Evolutionary conservation across 352 stramenopile species (phyloP).

Genomic region (Phytophthora constricta): DNA sequence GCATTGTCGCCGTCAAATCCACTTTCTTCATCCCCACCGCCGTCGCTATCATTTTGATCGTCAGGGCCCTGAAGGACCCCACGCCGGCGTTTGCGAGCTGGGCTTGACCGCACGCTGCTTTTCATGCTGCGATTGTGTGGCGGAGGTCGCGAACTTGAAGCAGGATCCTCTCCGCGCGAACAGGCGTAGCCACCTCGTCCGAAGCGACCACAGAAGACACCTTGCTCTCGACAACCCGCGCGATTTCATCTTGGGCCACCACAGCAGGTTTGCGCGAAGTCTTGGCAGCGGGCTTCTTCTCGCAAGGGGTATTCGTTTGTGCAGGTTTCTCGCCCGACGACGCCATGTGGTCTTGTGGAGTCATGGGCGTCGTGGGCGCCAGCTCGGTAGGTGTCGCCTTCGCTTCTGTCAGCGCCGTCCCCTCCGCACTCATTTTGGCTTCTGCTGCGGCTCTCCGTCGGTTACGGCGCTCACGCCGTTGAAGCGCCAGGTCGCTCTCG

Average conservation of each 20-base stretch:
- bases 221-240: neutral
- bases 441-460: neutral
- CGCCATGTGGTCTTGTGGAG: neutral
- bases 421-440: neutral
- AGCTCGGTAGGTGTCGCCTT: neutral
- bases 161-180: neutral
- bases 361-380: neutral
- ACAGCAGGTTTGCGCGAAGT: neutral
- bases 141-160: neutral
- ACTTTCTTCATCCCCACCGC: neutral
- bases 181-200: neutral
- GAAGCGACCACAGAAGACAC: too few species aligned
- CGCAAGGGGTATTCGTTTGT: neutral
- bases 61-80: too few species aligned
- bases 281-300: neutral
- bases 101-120: neutral
- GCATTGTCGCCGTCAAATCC: too few species aligned
- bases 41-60: slow-evolving; percentile 1
- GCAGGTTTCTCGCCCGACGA: neutral
- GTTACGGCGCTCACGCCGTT: neutral
- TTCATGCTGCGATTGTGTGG: neutral
- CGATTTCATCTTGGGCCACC: neutral
- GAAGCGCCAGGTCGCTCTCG: neutral
- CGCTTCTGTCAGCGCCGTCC: neutral
- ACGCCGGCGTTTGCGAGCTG: neutral